Conservation (phyloP, 192 early-diverging fungal genomes). For the Dispira simplex region DNA sequence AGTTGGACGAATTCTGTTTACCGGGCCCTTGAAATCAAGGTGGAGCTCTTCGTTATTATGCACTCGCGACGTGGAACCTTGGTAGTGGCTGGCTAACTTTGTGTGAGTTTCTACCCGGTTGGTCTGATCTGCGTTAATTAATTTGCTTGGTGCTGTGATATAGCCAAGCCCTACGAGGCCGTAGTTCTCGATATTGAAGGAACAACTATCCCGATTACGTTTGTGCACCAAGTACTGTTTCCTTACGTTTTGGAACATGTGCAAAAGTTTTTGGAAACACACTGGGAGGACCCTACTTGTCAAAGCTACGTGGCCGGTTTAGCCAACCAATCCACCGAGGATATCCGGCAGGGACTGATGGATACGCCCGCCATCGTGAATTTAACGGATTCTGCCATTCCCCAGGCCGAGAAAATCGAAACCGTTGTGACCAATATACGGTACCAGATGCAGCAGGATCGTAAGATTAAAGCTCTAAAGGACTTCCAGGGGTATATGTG, state of each 20-base stretch:
- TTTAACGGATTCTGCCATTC: too few species aligned
- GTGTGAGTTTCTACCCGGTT: too few species aligned
- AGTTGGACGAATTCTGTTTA: too few species aligned
- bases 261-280: conserved; percentile 41
- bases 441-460: conserved; percentile 74
- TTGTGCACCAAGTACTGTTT: conserved; percentile 89
- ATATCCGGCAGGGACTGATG: too few species aligned
- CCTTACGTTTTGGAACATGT: conserved; percentile 62
- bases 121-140: too few species aligned
- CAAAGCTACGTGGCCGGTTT: conserved; percentile 26
- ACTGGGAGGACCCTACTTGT: conserved; percentile 30
- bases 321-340: too few species aligned
- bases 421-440: conserved; percentile 46
- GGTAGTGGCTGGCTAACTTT: too few species aligned
- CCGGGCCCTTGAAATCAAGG: too few species aligned
- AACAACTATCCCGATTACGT: conserved; percentile 91
- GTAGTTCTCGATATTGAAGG: conserved; percentile 87
- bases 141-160: too few species aligned
- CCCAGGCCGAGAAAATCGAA: background rate
- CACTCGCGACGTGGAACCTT: too few species aligned
- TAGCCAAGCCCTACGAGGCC: conserved; percentile 22
- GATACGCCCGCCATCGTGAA: too few species aligned
- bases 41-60: too few species aligned
- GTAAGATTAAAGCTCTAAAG: conserved; percentile 84
- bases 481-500: conserved; percentile 95